Evolutionary conservation across 2,329 filamentous ascomycete species (phyloP).

Genomic region (Ophiostoma piceae): DNA sequence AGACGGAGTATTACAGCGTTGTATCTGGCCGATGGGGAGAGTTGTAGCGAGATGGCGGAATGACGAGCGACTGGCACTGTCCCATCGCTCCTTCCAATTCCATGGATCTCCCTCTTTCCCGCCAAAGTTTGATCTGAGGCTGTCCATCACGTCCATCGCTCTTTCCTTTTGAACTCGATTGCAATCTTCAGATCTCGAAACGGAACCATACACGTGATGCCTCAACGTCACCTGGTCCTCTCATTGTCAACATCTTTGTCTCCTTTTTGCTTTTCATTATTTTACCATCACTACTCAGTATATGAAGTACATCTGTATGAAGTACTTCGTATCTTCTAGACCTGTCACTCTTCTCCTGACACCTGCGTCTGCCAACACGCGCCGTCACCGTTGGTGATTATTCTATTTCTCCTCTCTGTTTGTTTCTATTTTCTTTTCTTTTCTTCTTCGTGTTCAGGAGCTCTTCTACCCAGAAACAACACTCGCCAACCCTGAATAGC

Average conservation of each 20-base stretch:
- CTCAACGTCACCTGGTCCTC: background rate
- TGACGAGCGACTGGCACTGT: background rate
- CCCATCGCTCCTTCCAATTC: slow-evolving; percentile 9
- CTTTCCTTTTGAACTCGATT: background rate
- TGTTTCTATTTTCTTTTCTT: background rate
- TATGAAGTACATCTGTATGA: too few relatives aligned
- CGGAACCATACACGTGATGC: background rate
- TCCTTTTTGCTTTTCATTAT: background rate
- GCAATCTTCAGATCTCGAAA: background rate
- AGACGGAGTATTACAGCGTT: background rate
- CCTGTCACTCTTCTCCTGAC: background rate
- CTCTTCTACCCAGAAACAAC: background rate
- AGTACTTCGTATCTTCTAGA: background rate
- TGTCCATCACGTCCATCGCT: background rate
- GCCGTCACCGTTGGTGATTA: background rate
- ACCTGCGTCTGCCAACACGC: slow-evolving; percentile 6
- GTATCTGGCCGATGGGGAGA: background rate
- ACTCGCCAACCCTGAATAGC: background rate
- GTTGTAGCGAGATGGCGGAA: slow-evolving; percentile 3
- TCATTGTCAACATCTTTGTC: background rate
- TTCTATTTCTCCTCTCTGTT: background rate
- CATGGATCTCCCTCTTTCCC: background rate
- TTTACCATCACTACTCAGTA: background rate
- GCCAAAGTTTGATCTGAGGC: background rate
- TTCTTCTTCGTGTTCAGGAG: background rate